These are phyloP conservation scores for Aspergillus quadricinctus DNA, from an alignment of 2,329 filamentous ascomycete species.

Conservation along the genomic window DNA sequence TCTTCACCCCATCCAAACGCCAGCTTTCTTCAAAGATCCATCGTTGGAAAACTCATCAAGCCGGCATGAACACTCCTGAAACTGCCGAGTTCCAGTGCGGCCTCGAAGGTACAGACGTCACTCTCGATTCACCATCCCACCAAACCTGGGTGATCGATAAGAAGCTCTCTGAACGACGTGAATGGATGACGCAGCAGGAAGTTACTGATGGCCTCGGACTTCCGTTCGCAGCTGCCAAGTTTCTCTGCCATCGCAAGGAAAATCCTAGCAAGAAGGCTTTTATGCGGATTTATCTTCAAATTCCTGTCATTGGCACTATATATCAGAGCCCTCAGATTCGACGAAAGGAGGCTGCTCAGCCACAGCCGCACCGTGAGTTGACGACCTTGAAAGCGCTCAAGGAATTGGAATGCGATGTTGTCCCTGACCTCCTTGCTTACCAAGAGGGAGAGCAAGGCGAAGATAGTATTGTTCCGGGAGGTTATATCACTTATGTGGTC, in stretches of 20 bases:
- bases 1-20: too few relatives aligned
- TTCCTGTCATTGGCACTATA: constrained; percentile 7
- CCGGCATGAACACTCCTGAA: constrained; percentile 1
- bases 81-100: constrained; percentile 7
- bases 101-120: constrained; percentile 8
- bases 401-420: constrained; percentile 10
- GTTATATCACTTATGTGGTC: constrained; percentile 21
- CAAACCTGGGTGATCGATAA: constrained; percentile 10
- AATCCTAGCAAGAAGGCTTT: constrained; percentile 7
- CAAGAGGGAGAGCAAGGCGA: constrained; percentile 14
- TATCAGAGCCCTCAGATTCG: constrained; percentile 3
- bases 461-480: constrained; percentile 14
- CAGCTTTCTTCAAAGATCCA: too few relatives aligned
- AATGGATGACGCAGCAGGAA: constrained; percentile 7
- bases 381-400: constrained; percentile 16
- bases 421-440: constrained; percentile 18
- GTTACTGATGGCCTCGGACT: constrained; percentile 8
- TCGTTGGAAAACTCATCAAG: background rate
- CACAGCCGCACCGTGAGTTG: constrained; percentile 11
- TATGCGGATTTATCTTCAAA: constrained; percentile 11
- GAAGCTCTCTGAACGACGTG: constrained; percentile 9
- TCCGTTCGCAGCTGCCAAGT: constrained; percentile 10
- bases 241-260: constrained; percentile 7
- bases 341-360: constrained; percentile 4
- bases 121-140: constrained; percentile 7